Base-by-base conservation (phyloP, 176 grass and related monocot species). In the Triticum timopheevii region DNA sequence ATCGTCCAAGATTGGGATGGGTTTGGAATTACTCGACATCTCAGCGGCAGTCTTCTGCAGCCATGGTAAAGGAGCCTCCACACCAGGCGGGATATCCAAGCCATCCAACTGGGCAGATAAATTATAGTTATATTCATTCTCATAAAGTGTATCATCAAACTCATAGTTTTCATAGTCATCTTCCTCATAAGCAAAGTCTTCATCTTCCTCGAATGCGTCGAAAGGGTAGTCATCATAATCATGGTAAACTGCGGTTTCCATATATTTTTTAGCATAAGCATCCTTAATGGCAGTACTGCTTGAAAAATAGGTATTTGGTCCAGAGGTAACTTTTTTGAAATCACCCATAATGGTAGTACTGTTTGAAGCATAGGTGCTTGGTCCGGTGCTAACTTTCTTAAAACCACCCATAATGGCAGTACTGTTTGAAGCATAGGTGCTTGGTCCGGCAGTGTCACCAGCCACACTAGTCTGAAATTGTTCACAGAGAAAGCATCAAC, bases 121-220 rank as follows among this genome's bases (percentile, higher is more conserved):
- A 96, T 63, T 89, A 80, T 88, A 99, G 82, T 92, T 88, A 42
- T 72, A 71, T 28, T 90, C 92, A 65, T 34, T 82, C 64, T 93
- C 90, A 52, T 84, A 47, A 36, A 47, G 19, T 84, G 79, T 24
- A 90, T 73, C 64, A 50, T 89, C 90, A 44, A 80, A 90, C 64
- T 75, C 80, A 28, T 90, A 85, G 22, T 86, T 80, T 30, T 93
- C 93, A 38, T 87, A 85, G 54, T 93, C 89, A 65, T 90, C 87
- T 66, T 95, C 96, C 67, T 92, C 90, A 85, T 89, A 89, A 71
- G 30, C 86, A 90, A 92, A 89, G 19, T 96, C 91, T 44, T 87
- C 85, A 44, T 96, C 91, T 35, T 87, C 85, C 61, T 98, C 85
- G 85, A 52, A 88, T 86, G 83, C 84, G 30, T 93, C 87, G 16